Base-by-base conservation (phyloP, 2,329 filamentous ascomycete species). In the Aspergillus jensenii region DNA sequence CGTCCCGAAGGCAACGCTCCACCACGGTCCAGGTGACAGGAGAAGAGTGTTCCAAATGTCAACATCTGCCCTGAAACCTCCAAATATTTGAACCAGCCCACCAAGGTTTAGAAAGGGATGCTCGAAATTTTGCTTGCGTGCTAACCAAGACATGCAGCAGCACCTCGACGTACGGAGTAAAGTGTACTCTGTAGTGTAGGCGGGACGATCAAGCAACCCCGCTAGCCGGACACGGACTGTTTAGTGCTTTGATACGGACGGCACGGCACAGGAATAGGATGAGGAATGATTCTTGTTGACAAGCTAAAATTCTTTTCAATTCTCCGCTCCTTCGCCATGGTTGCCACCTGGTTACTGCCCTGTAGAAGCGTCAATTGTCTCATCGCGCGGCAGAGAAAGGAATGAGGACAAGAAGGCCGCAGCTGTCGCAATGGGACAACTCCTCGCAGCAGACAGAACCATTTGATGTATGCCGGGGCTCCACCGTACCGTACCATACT, bases 401-500 rank as follows among this genome's bases (percentile, higher is more conserved):
- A 31, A 37, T 37, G 35, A 37, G 35, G 19, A 15, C 25, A 17
- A 52, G 49, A 47, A 46, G 15, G 37, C 5, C 21, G 21, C 19
- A 7, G 46, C 19, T 21, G 31, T 37, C 8, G 31, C 27, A 40
- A 50, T 46, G 17, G 44, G 27, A 8, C 33, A 37, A 57, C 55
- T 57, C 55, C 55, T 57, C 55, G 45, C 55, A 45, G 31, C 55
- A 48, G 48, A 52, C 39, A 56, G 47, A 43, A 52, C 35, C 31
- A 37, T 46, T 27, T 27, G 41, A 54, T 49, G 43, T 41, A 51
- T 51, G 39, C 45, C 27, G 21, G 27, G 60, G 59, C 59, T 52
- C 62, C 60, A 59, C 57, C 23, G 55, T 64, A 65, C 60, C 59
- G 59, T 64, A 65, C 55, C 48, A 54, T 64, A 63, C 56, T 39